Conservation (phyloP, 441 rosid genomes). For the Brassica hybrid region DNA sequence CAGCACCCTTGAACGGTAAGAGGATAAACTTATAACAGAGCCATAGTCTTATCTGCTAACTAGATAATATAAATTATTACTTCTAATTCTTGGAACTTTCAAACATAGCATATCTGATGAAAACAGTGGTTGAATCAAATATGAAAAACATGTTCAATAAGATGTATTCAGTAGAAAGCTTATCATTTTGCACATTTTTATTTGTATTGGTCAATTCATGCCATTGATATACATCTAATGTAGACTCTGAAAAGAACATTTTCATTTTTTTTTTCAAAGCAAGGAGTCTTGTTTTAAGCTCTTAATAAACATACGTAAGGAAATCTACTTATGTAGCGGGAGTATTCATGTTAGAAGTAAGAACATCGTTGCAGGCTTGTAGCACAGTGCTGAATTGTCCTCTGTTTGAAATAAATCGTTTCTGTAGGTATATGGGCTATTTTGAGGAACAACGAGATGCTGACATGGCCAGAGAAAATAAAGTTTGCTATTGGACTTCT, state of each 20-base stretch:
- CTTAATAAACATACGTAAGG: background rate
- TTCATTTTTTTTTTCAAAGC: background rate
- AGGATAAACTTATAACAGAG: slow-evolving; percentile 8
- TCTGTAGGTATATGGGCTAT: slow-evolving; percentile 85
- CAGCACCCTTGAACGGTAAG: slow-evolving; percentile 93
- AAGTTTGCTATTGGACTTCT: slow-evolving; percentile 95
- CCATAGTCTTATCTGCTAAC: background rate
- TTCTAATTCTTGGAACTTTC: background rate
- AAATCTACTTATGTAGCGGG: no score
- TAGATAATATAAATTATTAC: no score
- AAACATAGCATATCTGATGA: background rate
- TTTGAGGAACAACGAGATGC: slow-evolving; percentile 87
- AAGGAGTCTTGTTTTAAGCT: background rate
- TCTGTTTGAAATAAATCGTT: background rate
- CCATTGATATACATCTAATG: background rate
- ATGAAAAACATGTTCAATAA: background rate
- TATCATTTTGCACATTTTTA: background rate
- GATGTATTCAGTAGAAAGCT: background rate
- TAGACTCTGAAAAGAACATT: background rate
- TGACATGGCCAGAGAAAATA: slow-evolving; percentile 95
- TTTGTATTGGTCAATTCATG: background rate
- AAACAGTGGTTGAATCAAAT: background rate
- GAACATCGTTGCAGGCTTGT: background rate
- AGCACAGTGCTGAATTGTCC: background rate
- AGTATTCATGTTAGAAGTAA: no score